A percentile compares a stretch with the other conserved stretches of the same genome.
These are phyloP conservation scores for Sclerotiophoma versabilis DNA, from an alignment of 2,329 filamentous ascomycete species.

Conservation along the genomic window DNA sequence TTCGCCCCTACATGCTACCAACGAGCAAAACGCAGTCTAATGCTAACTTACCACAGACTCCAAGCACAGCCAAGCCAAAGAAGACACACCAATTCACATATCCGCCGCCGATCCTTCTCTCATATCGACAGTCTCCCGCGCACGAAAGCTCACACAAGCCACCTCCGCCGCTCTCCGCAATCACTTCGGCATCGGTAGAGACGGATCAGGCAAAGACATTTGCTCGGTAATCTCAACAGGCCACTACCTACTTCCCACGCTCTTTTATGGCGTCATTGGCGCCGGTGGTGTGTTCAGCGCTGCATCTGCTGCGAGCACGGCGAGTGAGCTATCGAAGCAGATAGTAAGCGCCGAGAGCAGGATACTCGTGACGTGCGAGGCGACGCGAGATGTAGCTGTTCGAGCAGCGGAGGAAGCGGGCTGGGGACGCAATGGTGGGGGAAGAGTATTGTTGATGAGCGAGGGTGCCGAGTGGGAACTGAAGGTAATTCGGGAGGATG, in stretches of 20 bases:
- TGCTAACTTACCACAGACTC: conserved; percentile 26
- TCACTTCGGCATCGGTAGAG: conserved; percentile 60
- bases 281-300: conserved; percentile 67
- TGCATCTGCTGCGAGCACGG: conserved; percentile 59
- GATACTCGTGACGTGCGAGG: conserved; percentile 57
- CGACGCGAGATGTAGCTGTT: conserved; percentile 57
- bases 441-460: conserved; percentile 61
- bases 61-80: conserved; percentile 46
- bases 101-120: conserved; percentile 65
- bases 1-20: not conserved
- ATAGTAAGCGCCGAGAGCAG: conserved; percentile 53
- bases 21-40: not conserved
- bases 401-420: conserved; percentile 59
- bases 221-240: conserved; percentile 65
- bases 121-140: conserved; percentile 60
- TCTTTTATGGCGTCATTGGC: conserved; percentile 65
- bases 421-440: conserved; percentile 41
- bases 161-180: conserved; percentile 65
- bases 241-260: conserved; percentile 61
- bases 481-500: conserved; percentile 41
- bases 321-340: conserved; percentile 60
- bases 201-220: conserved; percentile 57
- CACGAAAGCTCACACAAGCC: conserved; percentile 58
- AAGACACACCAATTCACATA: conserved; percentile 63
- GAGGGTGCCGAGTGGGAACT: conserved; percentile 50